These are phyloP conservation scores for Stylosanthes scabra DNA, from an alignment of 331 rosid species.

Conservation along the genomic window DNA sequence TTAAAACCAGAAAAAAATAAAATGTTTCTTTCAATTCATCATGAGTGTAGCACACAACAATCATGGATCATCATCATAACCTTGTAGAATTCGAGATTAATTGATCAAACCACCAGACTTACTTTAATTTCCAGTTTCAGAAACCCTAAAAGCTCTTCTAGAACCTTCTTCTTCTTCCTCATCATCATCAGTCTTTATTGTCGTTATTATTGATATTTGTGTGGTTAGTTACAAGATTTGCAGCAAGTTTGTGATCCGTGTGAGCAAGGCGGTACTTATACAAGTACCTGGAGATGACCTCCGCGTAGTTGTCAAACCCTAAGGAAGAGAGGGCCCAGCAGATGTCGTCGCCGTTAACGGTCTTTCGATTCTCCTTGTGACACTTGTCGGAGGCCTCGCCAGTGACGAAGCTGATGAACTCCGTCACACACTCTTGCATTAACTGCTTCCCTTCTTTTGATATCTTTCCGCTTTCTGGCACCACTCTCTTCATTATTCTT, in stretches of 20 bases:
- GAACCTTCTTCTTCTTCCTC: background rate
- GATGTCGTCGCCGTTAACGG: conserved; percentile 84
- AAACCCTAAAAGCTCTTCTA: no score
- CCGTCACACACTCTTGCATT: conserved; percentile 89
- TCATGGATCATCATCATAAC: no score
- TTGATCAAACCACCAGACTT: no score
- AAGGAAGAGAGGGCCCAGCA: conserved; percentile 81
- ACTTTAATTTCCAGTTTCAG: no score
- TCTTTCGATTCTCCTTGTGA: conserved; percentile 89
- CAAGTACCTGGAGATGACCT: conserved; percentile 57
- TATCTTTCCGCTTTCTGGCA: conserved; percentile 72
- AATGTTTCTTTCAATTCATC: no score
- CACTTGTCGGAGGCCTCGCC: conserved; percentile 91
- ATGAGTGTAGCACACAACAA: no score
- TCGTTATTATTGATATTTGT: background rate
- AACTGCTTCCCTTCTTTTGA: conserved; percentile 78
- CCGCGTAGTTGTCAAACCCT: conserved; percentile 87
- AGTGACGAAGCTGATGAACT: conserved; percentile 86
- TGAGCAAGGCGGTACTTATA: conserved; percentile 63
- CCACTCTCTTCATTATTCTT: conserved; percentile 73
- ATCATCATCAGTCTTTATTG: conserved; percentile 25
- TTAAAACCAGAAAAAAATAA: no score
- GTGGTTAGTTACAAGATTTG: conserved; percentile 31
- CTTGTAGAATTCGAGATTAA: no score
- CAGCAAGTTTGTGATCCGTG: conserved; percentile 16